Evolutionary conservation across 2,329 filamentous ascomycete genomes (phyloP).

Genomic region (Verticillium alfalfae): DNA sequence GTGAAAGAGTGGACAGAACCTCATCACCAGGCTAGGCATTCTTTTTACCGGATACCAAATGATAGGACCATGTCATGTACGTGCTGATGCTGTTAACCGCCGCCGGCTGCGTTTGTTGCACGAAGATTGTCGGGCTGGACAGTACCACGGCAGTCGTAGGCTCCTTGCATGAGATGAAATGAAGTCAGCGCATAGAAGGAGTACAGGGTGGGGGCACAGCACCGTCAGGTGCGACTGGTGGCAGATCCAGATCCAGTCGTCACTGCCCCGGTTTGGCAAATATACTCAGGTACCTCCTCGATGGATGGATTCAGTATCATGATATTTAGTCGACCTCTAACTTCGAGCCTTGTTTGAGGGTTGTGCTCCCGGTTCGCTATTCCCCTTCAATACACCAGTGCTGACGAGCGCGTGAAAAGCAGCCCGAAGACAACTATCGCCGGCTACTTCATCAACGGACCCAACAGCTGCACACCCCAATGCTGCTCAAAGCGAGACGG

Average conservation of each 20-base stretch:
- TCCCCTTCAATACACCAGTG: too few species aligned
- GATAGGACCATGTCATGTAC: too few species aligned
- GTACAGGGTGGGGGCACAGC: background rate
- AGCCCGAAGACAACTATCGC: background rate
- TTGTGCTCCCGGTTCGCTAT: too few species aligned
- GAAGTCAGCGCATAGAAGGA: background rate
- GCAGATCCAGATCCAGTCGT: background rate
- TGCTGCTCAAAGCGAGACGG: constrained; percentile 4
- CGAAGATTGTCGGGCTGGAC: background rate
- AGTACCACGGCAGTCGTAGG: background rate
- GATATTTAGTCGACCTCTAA: too few species aligned
- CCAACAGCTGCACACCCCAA: background rate
- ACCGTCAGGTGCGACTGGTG: background rate
- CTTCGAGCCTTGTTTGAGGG: too few species aligned
- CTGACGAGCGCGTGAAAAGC: too few species aligned
- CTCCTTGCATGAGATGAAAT: background rate
- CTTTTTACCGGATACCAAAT: background rate
- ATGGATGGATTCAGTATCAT: too few species aligned
- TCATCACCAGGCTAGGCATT: too few species aligned
- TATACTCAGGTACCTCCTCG: too few species aligned
- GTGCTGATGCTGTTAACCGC: background rate
- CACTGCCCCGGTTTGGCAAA: too few species aligned
- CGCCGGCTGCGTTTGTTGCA: background rate
- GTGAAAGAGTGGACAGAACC: too few species aligned
- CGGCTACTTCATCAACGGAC: background rate